These are phyloP conservation scores for Cryptosporidium parvum DNA, from an alignment of 169 alveolate species.

Conservation along the genomic window DNA sequence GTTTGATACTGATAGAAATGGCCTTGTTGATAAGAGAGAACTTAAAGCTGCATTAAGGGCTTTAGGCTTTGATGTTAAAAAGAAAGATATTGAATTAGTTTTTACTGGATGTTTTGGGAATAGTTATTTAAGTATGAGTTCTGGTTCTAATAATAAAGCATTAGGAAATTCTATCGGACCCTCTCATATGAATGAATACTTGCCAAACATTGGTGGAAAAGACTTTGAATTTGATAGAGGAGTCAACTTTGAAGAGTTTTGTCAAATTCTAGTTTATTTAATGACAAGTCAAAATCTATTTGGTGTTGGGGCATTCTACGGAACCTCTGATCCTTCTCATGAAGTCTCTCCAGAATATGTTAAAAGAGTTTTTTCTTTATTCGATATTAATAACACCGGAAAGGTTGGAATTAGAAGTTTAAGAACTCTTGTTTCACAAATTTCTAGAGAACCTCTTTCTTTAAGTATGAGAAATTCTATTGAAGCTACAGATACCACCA, in stretches of 20 bases:
- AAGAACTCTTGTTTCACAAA: conserved; percentile 45
- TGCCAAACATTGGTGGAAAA: not conserved
- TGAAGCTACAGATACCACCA: not conserved
- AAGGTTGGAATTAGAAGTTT: conserved; percentile 59
- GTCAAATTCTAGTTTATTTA: conserved; percentile 19
- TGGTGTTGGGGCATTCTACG: conserved; percentile 71
- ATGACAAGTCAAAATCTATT: conserved; percentile 17
- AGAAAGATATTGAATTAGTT: conserved; percentile 86
- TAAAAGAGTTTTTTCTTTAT: conserved; percentile 36
- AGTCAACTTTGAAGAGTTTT: conserved; percentile 37
- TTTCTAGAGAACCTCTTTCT: conserved; percentile 33
- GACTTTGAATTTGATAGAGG: conserved; percentile 4
- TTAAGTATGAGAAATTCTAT: not conserved
- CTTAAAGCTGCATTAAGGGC: conserved; percentile 90
- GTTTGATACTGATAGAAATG: conserved; percentile 89
- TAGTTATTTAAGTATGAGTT: conserved; percentile 21
- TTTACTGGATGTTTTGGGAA: conserved; percentile 77
- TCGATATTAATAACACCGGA: conserved; percentile 51
- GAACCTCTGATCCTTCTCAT: conserved; percentile 5
- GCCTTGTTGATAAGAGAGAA: conserved; percentile 87
- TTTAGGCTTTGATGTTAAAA: conserved; percentile 89
- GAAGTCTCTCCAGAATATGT: conserved; percentile 63
- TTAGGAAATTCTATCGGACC: conserved; percentile 25
- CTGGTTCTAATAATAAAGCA: not conserved
- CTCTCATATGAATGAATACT: not conserved